Percentiles rank a stretch among this genome's conserved stretches.
phyloP scores from a whole-genome alignment of 495 filamentous ascomycete genomes.

The Hamigera avellanea region DNA sequence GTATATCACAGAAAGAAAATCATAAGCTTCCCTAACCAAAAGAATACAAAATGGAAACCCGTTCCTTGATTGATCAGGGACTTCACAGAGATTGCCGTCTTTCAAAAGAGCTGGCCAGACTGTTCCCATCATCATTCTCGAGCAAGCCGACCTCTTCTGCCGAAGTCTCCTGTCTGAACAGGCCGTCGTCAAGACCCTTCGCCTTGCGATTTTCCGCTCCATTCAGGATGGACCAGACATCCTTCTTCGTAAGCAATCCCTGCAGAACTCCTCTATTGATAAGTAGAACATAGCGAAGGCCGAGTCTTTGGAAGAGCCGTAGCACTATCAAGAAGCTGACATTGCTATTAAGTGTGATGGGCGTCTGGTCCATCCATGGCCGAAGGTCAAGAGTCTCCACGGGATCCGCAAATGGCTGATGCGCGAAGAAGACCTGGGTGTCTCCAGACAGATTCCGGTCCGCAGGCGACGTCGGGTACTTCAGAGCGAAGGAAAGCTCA shows the following conservation, averaged over 20 bases:
- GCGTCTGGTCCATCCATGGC: slow-evolving; percentile 98
- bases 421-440: slow-evolving; percentile 74
- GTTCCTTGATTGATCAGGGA: not conserved
- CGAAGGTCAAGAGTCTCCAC: slow-evolving; percentile 72
- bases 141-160: slow-evolving; percentile 43
- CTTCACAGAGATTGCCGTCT: slow-evolving; percentile 22
- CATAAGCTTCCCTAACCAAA: too few species aligned
- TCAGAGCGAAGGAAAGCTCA: slow-evolving; percentile 74
- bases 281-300: slow-evolving; percentile 84
- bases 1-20: too few species aligned
- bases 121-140: slow-evolving; percentile 27
- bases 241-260: slow-evolving; percentile 92
- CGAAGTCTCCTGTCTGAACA: slow-evolving; percentile 25
- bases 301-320: slow-evolving; percentile 87
- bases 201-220: slow-evolving; percentile 52
- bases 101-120: slow-evolving; percentile 24
- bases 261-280: slow-evolving; percentile 67
- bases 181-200: slow-evolving; percentile 20
- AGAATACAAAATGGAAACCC: too few species aligned
- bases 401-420: slow-evolving; percentile 71
- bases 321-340: slow-evolving; percentile 69
- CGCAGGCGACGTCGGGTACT: slow-evolving; percentile 23
- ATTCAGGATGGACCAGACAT: slow-evolving; percentile 90
- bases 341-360: slow-evolving; percentile 72
- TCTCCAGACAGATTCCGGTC: slow-evolving; percentile 49